Percentiles rank a stretch among this genome's conserved stretches.
These are phyloP conservation scores for Candida ortonii DNA, from an alignment of 805 yeast genomes.

Conservation along the genomic window DNA sequence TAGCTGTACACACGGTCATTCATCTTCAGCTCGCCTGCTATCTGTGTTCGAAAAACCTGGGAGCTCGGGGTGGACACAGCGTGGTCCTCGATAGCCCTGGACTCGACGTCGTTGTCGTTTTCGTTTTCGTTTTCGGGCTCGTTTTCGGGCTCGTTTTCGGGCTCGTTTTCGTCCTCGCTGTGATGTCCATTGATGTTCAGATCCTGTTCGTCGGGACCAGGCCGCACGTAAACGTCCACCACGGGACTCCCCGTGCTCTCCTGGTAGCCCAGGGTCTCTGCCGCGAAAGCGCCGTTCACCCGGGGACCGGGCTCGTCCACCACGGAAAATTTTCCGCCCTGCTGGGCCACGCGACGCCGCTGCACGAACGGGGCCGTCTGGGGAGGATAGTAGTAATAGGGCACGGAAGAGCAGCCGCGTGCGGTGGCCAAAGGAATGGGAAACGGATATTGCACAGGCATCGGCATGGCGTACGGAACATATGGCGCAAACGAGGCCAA, in stretches of 20 bases:
- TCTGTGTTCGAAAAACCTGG: constrained; percentile 1
- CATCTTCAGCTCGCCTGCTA: constrained; percentile 21
- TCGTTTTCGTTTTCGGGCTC: constrained; percentile 9
- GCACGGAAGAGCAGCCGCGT: not conserved
- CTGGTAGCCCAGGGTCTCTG: not conserved
- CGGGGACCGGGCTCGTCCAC: constrained; percentile 5
- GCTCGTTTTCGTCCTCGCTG: constrained; percentile 4
- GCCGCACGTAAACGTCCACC: constrained; percentile 9
- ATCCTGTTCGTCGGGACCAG: constrained; percentile 3
- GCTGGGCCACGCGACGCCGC: constrained; percentile 8
- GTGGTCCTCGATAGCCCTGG: constrained; percentile 25
- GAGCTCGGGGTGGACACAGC: constrained; percentile 14
- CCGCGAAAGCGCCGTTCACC: constrained; percentile 1
- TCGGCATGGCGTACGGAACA: constrained; percentile 4
- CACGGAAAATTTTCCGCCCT: constrained; percentile 8
- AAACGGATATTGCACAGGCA: not conserved
- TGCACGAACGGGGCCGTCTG: constrained; percentile 3
- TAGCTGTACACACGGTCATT: constrained; percentile 21
- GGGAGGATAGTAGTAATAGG: not conserved
- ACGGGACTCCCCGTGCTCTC: constrained; percentile 6
- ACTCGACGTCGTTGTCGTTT: constrained; percentile 19
- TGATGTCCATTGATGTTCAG: no score
- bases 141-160: not conserved
- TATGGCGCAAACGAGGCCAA: constrained; percentile 1
- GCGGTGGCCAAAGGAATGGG: constrained; percentile 1